Conservation (phyloP, 345 rosid species). For the Sonneratia caseolaris region DNA sequence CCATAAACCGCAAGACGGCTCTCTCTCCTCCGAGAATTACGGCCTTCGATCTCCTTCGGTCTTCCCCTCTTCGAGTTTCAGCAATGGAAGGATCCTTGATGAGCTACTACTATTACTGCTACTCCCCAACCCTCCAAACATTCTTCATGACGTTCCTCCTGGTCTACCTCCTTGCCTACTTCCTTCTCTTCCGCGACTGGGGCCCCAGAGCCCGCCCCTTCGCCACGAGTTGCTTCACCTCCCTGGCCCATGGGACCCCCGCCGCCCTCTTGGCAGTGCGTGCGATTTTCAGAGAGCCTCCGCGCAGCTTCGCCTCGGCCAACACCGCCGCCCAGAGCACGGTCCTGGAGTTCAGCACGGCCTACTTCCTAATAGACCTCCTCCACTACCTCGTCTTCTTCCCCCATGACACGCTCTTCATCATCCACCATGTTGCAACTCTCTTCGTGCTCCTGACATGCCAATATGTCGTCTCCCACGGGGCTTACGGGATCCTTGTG, state of each 20-base stretch:
- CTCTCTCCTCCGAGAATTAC: background rate
- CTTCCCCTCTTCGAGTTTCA: background rate
- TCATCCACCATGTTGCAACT: constrained; percentile 77
- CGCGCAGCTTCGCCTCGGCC: constrained; percentile 32
- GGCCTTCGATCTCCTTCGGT: background rate
- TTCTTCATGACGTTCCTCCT: constrained; percentile 38
- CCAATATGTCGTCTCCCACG: constrained; percentile 40
- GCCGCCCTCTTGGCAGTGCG: constrained; percentile 41
- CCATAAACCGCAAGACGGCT: background rate
- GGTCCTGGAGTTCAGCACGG: constrained; percentile 70
- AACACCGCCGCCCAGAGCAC: constrained; percentile 40
- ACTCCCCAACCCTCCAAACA: constrained; percentile 7
- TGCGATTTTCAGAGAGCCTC: constrained; percentile 23
- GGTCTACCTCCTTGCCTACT: constrained; percentile 39
- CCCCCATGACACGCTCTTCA: constrained; percentile 62
- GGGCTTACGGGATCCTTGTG: constrained; percentile 51
- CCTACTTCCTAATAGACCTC: constrained; percentile 65
- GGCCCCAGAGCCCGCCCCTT: constrained; percentile 33
- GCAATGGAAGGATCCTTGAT: background rate
- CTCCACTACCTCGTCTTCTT: constrained; percentile 54
- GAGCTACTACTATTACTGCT: background rate
- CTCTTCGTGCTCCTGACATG: constrained; percentile 62
- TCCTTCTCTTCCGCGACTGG: constrained; percentile 52
- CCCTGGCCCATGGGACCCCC: constrained; percentile 71
- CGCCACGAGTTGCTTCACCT: constrained; percentile 74